Evolutionary conservation across 805 yeast genomes (phyloP).

Genomic region (Candida xyloterini): DNA sequence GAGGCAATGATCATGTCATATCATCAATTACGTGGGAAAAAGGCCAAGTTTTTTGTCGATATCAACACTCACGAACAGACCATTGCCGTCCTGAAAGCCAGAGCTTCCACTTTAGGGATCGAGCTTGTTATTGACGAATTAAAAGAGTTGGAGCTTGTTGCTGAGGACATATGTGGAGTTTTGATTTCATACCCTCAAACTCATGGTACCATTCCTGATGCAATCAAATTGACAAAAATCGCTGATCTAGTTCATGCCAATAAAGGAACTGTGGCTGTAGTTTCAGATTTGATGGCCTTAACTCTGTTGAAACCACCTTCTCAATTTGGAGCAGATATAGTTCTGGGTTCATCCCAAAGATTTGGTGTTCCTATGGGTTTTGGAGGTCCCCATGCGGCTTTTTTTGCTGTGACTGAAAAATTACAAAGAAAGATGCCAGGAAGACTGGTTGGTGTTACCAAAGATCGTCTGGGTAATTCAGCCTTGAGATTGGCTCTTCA

Average conservation of each 20-base stretch:
- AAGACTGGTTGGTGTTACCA: conserved; percentile 87
- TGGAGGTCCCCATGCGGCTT: conserved; percentile 99
- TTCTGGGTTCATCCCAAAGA: conserved; percentile 88
- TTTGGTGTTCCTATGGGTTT: conserved; percentile 97
- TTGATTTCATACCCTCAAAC: conserved; percentile 90
- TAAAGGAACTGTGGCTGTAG: conserved; percentile 78
- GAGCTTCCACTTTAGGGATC: conserved; percentile 74
- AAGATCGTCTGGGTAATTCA: conserved; percentile 85
- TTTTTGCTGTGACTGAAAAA: conserved; percentile 80
- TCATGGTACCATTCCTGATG: conserved; percentile 62
- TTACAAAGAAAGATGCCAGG: conserved; percentile 95
- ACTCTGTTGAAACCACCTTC: conserved; percentile 83
- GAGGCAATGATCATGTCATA: conserved; percentile 91
- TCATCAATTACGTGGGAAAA: conserved; percentile 65
- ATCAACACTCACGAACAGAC: conserved; percentile 81
- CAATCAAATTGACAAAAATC: conserved; percentile 48
- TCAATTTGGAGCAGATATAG: conserved; percentile 87
- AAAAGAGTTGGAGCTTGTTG: conserved; percentile 36
- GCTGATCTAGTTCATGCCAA: conserved; percentile 64
- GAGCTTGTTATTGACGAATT: conserved; percentile 58
- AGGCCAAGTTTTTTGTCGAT: conserved; percentile 68
- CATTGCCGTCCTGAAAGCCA: conserved; percentile 67
- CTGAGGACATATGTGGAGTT: conserved; percentile 63
- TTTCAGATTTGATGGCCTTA: conserved; percentile 89
- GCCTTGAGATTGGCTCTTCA: conserved; percentile 92